Base-by-base conservation (phyloP, 2,329 filamentous ascomycete genomes). In the Chaetomiaceae sp. region DNA sequence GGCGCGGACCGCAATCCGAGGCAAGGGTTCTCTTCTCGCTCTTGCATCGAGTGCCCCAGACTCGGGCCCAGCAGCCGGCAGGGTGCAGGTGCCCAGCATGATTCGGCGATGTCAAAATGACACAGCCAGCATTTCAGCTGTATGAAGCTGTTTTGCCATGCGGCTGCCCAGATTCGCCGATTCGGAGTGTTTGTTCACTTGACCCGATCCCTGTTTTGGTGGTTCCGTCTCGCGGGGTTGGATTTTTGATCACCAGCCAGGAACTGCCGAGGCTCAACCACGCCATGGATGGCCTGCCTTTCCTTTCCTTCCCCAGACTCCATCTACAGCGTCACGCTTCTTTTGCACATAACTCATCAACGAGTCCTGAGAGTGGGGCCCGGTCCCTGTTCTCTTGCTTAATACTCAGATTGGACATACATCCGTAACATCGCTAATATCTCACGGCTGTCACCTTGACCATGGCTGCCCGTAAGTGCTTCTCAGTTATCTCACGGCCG, bases 381-480 rank as follows among this genome's bases (percentile, higher is more conserved):
- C 29, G 29, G 34, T 22, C 37, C 15, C n/a, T 27, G 20, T 25
- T 47, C 31, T 39, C 39, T 11, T 34, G 11, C 17, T 47, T 47
- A n/a, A 20, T 25, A 15, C 15, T n/a, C 23, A 19, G 15, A 20
- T 42, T 33, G n/a, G n/a, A n/a, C n/a, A n/a, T n/a, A n/a, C n/a
- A n/a, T n/a, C n/a, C n/a, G 4, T 25, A 20, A n/a, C n/a, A 34
- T 12, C 23, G 17, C 46, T 25, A 23, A 3, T 11, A 22, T n/a
- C 29, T 23, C 19, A 17, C 3, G 25, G 9, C 33, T 47, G 19
- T 9, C 12, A 34, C 8, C 33, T 31, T 19, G 20, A 39, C 33
- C 17, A 62, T 62, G 60, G 47, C 54, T 52, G n/a, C 54, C 29
- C 37, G 61, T 63, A 47, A 59, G 61, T 59, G 9, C 14, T 33